Conservation (phyloP, 495 filamentous ascomycete genomes). For the Lineolata rhizophorae region DNA sequence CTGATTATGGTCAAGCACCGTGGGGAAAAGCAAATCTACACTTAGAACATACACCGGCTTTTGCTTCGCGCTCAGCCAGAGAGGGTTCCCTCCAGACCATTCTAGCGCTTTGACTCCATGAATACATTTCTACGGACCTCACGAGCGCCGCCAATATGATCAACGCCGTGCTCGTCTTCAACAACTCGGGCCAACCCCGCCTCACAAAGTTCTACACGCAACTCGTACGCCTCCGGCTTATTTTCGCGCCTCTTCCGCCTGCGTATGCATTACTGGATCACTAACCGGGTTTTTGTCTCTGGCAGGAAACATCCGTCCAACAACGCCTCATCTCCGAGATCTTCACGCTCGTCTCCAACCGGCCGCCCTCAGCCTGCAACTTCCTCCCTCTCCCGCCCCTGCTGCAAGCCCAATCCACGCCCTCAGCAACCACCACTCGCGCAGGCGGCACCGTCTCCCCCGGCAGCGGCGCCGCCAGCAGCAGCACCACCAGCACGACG, state of each 20-base stretch:
- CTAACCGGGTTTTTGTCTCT: slow-evolving; percentile 3
- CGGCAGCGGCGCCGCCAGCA: slow-evolving; percentile 35
- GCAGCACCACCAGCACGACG: slow-evolving; percentile 35
- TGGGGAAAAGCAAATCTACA: no score
- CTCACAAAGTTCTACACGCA: slow-evolving; percentile 99
- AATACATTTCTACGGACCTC: not conserved
- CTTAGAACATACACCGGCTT: no score
- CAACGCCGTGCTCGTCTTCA: slow-evolving; percentile 97
- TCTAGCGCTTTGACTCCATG: no score
- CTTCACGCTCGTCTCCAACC: slow-evolving; percentile 86
- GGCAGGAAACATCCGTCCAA: slow-evolving; percentile 82
- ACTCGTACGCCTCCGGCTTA: slow-evolving; percentile 34
- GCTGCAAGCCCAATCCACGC: slow-evolving; percentile 19
- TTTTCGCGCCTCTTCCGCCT: slow-evolving; percentile 1
- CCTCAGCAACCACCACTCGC: slow-evolving; percentile 5
- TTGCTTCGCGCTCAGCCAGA: no score
- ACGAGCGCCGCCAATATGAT: slow-evolving; percentile 42
- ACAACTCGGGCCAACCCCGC: slow-evolving; percentile 87
- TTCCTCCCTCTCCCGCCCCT: slow-evolving; percentile 47
- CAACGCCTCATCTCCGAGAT: slow-evolving; percentile 94
- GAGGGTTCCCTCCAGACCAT: no score
- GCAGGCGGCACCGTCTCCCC: slow-evolving; percentile 20
- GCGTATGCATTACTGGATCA: not conserved
- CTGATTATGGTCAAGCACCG: no score
- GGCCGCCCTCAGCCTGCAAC: slow-evolving; percentile 76